Evolutionary conservation across 306 rosid species (phyloP), one percentile per base, ranked within the genome.

Genomic region (Casuarina equisetifolia): DNA sequence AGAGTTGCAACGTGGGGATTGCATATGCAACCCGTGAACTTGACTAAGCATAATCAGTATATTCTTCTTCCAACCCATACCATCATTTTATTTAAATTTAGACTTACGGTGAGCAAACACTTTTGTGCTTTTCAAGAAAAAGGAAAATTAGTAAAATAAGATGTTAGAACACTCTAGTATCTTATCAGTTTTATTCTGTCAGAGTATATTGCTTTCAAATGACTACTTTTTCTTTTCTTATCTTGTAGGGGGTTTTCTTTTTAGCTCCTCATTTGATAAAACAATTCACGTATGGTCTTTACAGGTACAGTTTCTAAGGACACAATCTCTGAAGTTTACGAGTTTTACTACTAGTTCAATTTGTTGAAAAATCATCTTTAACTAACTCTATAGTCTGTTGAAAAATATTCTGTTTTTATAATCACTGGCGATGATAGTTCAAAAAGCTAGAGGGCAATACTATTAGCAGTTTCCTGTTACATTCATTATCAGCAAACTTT

Each of bases 211-310:
- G 77, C 79, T 54, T 81, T 85, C 77, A 80, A 71, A 70, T 45
- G 61, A 74, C 11, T 11, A 62, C 19, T 81, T 63, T 42, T 58
- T 81, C 58, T 42, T 58, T 61, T 75, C 69, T 63, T 77, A 68
- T 82, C 75, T 79, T 84, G 83, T 82, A 94, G 98, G 98, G 62
- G 91, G 87, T 13, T 89, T 84, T 86, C 84, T 90, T 46, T 89
- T 94, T 76, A 94, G 95, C 95, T 94, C 98, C 82, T 94, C 98
- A 36, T 92, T 84, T 62, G 98, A 94, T 81, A 94, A 92, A 86
- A 92, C 97, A 45, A 78, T 94, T 82, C 84, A 73, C 48, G 91
- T 90, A 58, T 94, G 98, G 98, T 92, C 97, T 62, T 90, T 90
- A 83, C 97, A 90, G 94, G 98, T 94, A 86, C 17, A 78, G 66